phyloP scores from a whole-genome alignment of 108 stramenopile genomes.

The Pelagomonas calceolata region DNA sequence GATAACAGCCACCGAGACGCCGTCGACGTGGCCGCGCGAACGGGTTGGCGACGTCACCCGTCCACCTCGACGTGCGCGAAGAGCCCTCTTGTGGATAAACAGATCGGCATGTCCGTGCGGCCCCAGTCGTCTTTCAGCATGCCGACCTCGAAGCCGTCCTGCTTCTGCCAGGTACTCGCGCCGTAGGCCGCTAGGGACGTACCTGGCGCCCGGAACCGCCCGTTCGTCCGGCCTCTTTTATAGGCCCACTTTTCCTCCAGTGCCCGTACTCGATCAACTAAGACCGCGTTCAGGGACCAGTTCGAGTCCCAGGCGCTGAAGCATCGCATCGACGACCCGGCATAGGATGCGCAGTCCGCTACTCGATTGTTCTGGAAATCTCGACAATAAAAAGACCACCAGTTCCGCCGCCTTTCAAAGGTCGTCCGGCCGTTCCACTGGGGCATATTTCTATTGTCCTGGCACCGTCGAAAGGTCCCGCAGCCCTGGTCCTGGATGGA shows the following conservation, averaged over 20 bases:
- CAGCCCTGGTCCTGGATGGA: constrained; percentile 7
- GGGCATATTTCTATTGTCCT: neutral
- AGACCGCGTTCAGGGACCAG: constrained; percentile 7
- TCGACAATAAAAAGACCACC: neutral
- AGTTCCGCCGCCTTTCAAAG: neutral
- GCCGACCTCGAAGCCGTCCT: constrained; percentile 13
- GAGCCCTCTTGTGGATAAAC: constrained; percentile 1
- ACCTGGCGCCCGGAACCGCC: neutral
- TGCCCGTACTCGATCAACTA: neutral
- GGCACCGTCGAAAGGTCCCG: constrained; percentile 2
- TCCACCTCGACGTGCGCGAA: constrained; percentile 14
- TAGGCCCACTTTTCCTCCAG: neutral
- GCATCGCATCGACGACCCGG: neutral
- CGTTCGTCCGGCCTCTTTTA: too few relatives aligned
- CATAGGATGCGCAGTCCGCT: neutral
- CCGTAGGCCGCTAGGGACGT: neutral
- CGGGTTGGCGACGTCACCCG: too few relatives aligned
- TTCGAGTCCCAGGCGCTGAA: constrained; percentile 12
- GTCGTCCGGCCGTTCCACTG: neutral
- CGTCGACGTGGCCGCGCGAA: too few relatives aligned
- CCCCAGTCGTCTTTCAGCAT: constrained; percentile 5
- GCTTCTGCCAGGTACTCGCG: neutral
- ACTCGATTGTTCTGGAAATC: neutral
- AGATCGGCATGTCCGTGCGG: neutral
- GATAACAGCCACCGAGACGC: too few relatives aligned